Evolutionary conservation across 306 rosid species (phyloP).

Genomic region (Senna siamea): DNA sequence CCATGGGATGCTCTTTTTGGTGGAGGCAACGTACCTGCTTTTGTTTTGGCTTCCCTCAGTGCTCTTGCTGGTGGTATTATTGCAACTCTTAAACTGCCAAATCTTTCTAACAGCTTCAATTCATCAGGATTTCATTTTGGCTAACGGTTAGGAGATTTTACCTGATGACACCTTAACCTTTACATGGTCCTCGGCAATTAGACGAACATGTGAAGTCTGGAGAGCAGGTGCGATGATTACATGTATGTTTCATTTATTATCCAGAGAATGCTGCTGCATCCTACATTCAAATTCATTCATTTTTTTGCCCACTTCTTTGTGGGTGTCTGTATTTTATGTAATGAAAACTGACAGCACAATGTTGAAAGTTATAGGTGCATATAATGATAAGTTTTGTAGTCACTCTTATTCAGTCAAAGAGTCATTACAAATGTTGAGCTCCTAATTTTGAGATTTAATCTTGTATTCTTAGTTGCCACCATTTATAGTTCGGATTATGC

Average conservation of each 20-base stretch:
- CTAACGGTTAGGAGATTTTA: slow-evolving; percentile 28
- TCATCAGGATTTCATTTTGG: slow-evolving; percentile 71
- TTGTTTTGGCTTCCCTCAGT: slow-evolving; percentile 64
- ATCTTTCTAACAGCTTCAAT: slow-evolving; percentile 46
- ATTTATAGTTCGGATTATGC: not conserved
- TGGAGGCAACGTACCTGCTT: slow-evolving; percentile 78
- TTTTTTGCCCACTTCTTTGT: slow-evolving; percentile 38
- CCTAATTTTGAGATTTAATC: slow-evolving; percentile 11
- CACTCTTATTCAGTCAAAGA: not conserved
- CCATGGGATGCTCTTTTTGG: slow-evolving; percentile 84
- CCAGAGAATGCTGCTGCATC: slow-evolving; percentile 28
- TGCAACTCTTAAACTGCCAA: slow-evolving; percentile 58
- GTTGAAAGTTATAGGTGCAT: slow-evolving; percentile 33
- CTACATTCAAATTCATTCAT: slow-evolving; percentile 58
- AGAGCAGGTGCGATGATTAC: slow-evolving; percentile 29
- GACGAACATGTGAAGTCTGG: slow-evolving; percentile 33
- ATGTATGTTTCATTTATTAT: slow-evolving; percentile 24
- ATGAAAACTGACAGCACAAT: slow-evolving; percentile 36
- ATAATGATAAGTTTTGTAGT: slow-evolving; percentile 25
- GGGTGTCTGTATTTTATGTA: slow-evolving; percentile 45
- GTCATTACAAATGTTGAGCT: slow-evolving; percentile 4
- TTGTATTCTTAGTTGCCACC: not conserved
- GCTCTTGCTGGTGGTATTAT: slow-evolving; percentile 66
- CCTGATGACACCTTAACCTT: slow-evolving; percentile 18
- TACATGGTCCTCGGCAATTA: slow-evolving; percentile 26